Evolutionary conservation across 1,139 yeast species (phyloP).

Genomic region (Scheffersomyces insectosa): DNA sequence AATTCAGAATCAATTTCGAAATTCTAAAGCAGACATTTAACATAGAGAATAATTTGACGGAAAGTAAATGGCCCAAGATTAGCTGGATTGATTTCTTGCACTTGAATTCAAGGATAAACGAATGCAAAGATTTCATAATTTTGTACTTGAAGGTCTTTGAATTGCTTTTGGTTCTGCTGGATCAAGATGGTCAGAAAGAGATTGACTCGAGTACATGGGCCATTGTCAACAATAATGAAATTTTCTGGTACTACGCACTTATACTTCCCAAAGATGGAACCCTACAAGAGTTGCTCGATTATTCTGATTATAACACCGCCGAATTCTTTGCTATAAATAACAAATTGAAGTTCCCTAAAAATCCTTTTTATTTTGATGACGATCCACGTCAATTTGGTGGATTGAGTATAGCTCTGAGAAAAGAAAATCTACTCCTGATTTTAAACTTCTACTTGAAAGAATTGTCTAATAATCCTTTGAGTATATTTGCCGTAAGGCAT

Average conservation of each 20-base stretch:
- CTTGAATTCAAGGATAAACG: constrained; percentile 25
- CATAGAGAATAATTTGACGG: constrained; percentile 30
- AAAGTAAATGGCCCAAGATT: constrained; percentile 37
- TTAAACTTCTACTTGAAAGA: constrained; percentile 22
- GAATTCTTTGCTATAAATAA: constrained; percentile 31
- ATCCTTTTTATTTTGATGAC: constrained; percentile 17
- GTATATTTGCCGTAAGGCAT: constrained; percentile 28
- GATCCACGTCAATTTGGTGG: neutral
- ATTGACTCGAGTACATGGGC: neutral
- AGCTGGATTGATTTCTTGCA: constrained; percentile 40
- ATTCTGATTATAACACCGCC: constrained; percentile 33
- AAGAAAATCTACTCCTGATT: constrained; percentile 15
- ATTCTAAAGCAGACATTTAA: constrained; percentile 28
- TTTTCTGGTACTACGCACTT: neutral
- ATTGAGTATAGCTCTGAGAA: neutral
- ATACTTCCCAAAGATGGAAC: neutral
- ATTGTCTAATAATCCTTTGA: constrained; percentile 9
- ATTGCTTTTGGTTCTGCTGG: constrained; percentile 14
- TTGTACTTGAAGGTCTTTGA: constrained; percentile 39
- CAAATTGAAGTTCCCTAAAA: constrained; percentile 22
- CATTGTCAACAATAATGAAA: neutral
- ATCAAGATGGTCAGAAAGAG: neutral
- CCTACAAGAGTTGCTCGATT: neutral
- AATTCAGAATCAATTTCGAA: constrained; percentile 23
- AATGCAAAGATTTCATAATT: constrained; percentile 27